Base-by-base conservation (phyloP, 495 filamentous ascomycete genomes). In the Lepraria neglecta region DNA sequence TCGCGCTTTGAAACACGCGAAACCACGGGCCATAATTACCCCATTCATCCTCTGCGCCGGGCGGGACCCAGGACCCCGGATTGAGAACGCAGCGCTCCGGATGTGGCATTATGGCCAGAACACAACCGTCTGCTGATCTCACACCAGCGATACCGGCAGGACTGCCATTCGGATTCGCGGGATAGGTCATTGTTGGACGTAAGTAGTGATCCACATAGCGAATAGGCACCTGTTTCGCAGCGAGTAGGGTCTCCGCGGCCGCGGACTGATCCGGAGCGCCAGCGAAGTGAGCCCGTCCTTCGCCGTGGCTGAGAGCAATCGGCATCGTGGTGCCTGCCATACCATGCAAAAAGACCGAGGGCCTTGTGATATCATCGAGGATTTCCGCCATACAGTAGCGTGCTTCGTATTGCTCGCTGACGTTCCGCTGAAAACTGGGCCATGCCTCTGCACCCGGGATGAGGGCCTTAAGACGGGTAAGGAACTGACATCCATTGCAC, bases 401-500 rank as follows among this genome's bases (percentile, higher is more conserved):
- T 7, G 82, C 92, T 77, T 98, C 94, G 73, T 96, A 97, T 75
- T 97, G 95, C 71, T 95, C 87, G 65, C 85, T 89, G 50, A 79
- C 70, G 72, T 98, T 98, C 52, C 86, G 79, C 63, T 90, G 86
- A 74, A 98, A 98, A 35, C 80, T 83, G 3, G 94, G 94, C 90
- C 91, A 98, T 74, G 84, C 73, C 54, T 83, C 76, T 6, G 92
- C 84, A 24, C 95, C 94, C 3, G 91, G 92, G 63, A 98, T 95
- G 40, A 96, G 75, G 33, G 85, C 84, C 70, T 87, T 89, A n/a
- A 98, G 79, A n/a, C 87, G 83, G 15, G 85, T 87, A 19, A 97
- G 79, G 83, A 98, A 96, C 73, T 98, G 94, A 65, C 94, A 97
- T 50, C 94, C 94, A 71, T 98, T 98, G 81, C 94, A 97, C 28